Conservation (phyloP, 1,139 yeast genomes). For the Geotrichum phurueaensis region DNA sequence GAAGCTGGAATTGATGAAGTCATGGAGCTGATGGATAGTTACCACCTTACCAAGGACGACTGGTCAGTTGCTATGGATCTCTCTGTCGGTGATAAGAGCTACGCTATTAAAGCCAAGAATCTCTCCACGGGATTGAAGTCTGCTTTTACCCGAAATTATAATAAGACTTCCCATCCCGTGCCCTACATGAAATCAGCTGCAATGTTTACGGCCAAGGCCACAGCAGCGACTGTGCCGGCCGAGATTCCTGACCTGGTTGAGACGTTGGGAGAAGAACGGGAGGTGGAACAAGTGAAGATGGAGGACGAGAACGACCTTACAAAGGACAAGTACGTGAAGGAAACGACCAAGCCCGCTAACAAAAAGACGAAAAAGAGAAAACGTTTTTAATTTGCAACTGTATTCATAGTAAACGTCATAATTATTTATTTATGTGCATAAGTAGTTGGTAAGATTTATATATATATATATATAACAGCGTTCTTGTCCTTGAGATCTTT, state of each 20-base stretch:
- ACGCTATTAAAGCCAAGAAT: conserved; percentile 45
- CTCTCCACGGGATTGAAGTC: conserved; percentile 71
- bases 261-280: conserved; percentile 52
- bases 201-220: conserved; percentile 39
- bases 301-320: conserved; percentile 33
- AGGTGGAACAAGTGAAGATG: conserved; percentile 43
- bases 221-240: conserved; percentile 24
- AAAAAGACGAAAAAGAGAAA: background rate
- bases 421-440: too few species aligned
- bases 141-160: conserved; percentile 79
- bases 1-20: conserved; percentile 61
- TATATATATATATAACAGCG: too few species aligned
- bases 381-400: background rate
- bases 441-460: too few species aligned
- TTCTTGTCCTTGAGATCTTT: too few species aligned
- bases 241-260: conserved; percentile 53
- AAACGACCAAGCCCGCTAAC: conserved; percentile 23
- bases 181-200: conserved; percentile 69
- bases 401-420: too few species aligned
- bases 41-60: conserved; percentile 81
- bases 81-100: conserved; percentile 54
- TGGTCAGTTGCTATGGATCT: conserved; percentile 84
- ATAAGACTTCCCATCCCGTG: conserved; percentile 71
- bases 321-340: conserved; percentile 54
- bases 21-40: conserved; percentile 68